Base-by-base conservation (phyloP, 2,329 filamentous ascomycete species). In the Aureobasidium sp. region DNA sequence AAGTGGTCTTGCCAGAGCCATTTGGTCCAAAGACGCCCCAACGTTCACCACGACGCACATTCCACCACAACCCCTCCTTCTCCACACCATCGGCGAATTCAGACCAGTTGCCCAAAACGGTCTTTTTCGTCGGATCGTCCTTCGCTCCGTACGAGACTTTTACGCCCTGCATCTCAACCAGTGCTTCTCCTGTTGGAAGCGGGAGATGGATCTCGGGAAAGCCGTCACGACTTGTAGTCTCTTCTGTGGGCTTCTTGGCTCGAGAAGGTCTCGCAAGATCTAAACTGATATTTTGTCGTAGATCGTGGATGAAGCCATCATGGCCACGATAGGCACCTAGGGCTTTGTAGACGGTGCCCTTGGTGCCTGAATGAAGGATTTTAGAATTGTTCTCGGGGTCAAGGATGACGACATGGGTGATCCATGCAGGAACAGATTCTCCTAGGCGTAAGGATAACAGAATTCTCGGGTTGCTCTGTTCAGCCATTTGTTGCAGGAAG, bases 1-100 rank as follows among this genome's bases (percentile, higher is more conserved):
- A 82, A 0, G 94, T 99, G 0, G 94, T 99, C 78, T 99, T 99
- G 21, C 94, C 94, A 0, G 91, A 96, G 30, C 83, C 94, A 68
- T 99, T 97, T 36, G 92, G 88, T 0, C 94, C 94, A 70, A 99
- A 94, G 21, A 97, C 83, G 3, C 90, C 93, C 89, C 91, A 96
- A 65, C 92, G 85, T 71, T 97, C 86, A 29, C 93, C 92, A 57
- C 88, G 84, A 42, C 86, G 84, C 27, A 97, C 86, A 0, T 83
- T 89, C 91, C 94, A 97, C 70, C 87, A 82, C 6, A 97, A 78
- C 0, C 93, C 93, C 25, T 49, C 29, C 7, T 42, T 50, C 3
- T 47, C 21, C 2, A 6, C 5, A 7, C 34, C 42, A n/a, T 48
- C 30, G 10, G 16, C 36, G 9, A n/a, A 30, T 21, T 48, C 41